Evolutionary conservation across 371 early-diverging fungal genomes (phyloP).

Genomic region (Dichotomocladium elegans): DNA sequence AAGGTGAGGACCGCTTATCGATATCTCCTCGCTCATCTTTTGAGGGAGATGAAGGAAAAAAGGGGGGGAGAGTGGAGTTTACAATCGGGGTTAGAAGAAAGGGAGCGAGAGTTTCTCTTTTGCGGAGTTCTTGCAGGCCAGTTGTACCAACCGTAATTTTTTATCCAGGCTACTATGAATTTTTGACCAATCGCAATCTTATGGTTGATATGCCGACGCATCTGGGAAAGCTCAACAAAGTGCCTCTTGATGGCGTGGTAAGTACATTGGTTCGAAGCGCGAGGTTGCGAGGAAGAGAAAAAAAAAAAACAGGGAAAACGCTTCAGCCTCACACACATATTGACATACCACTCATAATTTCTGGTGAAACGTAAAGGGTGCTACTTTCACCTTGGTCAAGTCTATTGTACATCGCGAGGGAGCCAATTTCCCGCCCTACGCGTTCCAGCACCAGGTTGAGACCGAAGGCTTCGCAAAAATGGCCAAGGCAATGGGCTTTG

Average conservation of each 20-base stretch:
- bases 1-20: constrained; percentile 22
- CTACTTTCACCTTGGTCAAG: constrained; percentile 53
- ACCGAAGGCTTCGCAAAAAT: constrained; percentile 79
- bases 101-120: neutral
- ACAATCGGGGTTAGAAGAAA: neutral
- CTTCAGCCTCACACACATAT: too few species aligned
- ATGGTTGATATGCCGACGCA: constrained; percentile 48
- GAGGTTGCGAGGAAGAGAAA: neutral
- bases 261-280: neutral
- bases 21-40: too few species aligned
- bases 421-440: constrained; percentile 44
- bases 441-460: constrained; percentile 54
- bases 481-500: constrained; percentile 63
- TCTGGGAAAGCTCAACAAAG: constrained; percentile 23
- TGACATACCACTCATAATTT: too few species aligned
- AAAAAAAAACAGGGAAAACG: neutral
- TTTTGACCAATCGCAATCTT: constrained; percentile 36
- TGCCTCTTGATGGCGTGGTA: constrained; percentile 39
- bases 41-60: neutral
- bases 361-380: constrained; percentile 28
- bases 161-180: constrained; percentile 36
- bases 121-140: neutral
- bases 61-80: neutral
- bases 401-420: constrained; percentile 67
- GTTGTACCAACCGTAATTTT: neutral